Evolutionary conservation across 305 asterid species (phyloP).

Genomic region (Fraxinus xanthoxyloides): DNA sequence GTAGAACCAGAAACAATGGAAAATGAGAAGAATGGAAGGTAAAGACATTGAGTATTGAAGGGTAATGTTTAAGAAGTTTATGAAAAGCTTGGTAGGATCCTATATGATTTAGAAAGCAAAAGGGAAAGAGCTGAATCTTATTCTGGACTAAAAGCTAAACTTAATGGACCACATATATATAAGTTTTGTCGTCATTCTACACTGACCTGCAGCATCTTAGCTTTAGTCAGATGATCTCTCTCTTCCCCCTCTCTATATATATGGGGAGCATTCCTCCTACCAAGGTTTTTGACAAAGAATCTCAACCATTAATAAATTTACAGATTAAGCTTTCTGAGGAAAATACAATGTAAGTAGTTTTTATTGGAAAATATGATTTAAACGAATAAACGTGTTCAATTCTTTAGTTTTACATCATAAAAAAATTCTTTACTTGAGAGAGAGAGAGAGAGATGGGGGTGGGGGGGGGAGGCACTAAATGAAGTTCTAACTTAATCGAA

Average conservation of each 20-base stretch:
- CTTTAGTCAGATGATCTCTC: not conserved
- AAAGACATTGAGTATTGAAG: not conserved
- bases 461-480: too few species aligned
- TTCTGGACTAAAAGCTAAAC: not conserved
- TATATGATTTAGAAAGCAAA: not conserved
- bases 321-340: too few species aligned
- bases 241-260: not conserved
- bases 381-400: too few species aligned
- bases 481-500: too few species aligned
- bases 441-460: too few species aligned
- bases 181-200: not conserved
- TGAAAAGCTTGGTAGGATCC: not conserved
- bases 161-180: not conserved
- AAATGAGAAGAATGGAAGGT: not conserved
- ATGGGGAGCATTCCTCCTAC: not conserved
- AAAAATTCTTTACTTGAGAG: too few species aligned
- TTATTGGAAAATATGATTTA: too few species aligned
- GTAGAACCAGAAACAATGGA: not conserved
- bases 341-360: too few species aligned
- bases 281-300: not conserved
- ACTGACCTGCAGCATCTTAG: not conserved
- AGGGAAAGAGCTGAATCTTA: not conserved
- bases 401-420: too few species aligned
- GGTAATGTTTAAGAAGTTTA: not conserved
- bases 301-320: not conserved